A percentile compares a stretch with the other conserved stretches of the same genome.
These are phyloP conservation scores for Phytophthora sp. DNA, from an alignment of 352 stramenopile genomes.

Conservation along the genomic window DNA sequence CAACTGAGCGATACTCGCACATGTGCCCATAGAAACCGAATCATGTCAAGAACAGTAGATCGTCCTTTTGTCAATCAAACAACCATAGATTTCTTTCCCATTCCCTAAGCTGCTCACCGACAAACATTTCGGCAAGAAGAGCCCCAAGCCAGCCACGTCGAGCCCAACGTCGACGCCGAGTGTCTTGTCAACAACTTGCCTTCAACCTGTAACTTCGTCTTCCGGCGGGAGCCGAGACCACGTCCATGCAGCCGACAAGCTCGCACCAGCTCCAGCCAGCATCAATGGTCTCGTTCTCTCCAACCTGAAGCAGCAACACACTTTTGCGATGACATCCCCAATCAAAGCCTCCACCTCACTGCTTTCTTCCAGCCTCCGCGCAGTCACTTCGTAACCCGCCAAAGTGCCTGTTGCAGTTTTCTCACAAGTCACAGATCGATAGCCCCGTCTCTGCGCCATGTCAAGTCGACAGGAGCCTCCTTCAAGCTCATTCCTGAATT, in stretches of 20 bases:
- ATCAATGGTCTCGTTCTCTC: too few species aligned
- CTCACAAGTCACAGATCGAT: slow-evolving; percentile 5
- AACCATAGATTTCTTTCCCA: slow-evolving; percentile 1
- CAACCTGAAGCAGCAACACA: too few species aligned
- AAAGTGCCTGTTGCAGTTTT: not conserved
- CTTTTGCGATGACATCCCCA: too few species aligned
- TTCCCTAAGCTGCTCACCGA: not conserved
- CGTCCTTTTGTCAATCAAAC: slow-evolving; percentile 23
- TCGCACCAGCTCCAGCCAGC: too few species aligned
- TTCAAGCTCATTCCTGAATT: slow-evolving; percentile 26
- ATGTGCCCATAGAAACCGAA: slow-evolving; percentile 22
- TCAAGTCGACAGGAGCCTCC: slow-evolving; percentile 32
- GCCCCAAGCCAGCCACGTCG: not conserved
- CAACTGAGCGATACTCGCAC: slow-evolving; percentile 42
- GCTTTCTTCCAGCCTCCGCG: too few species aligned
- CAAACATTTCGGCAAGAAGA: not conserved
- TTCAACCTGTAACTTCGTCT: slow-evolving; percentile 34
- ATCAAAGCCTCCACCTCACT: too few species aligned
- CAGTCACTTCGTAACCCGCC: too few species aligned
- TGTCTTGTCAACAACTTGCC: slow-evolving; percentile 34
- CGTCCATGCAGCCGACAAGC: slow-evolving; percentile 20
- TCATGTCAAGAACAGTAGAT: slow-evolving; percentile 13
- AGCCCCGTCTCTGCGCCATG: slow-evolving; percentile 12
- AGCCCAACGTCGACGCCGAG: not conserved
- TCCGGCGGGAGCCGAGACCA: slow-evolving; percentile 9